These are phyloP conservation scores for Erodium chrysanthum DNA, from an alignment of 441 rosid species.

Conservation along the genomic window DNA sequence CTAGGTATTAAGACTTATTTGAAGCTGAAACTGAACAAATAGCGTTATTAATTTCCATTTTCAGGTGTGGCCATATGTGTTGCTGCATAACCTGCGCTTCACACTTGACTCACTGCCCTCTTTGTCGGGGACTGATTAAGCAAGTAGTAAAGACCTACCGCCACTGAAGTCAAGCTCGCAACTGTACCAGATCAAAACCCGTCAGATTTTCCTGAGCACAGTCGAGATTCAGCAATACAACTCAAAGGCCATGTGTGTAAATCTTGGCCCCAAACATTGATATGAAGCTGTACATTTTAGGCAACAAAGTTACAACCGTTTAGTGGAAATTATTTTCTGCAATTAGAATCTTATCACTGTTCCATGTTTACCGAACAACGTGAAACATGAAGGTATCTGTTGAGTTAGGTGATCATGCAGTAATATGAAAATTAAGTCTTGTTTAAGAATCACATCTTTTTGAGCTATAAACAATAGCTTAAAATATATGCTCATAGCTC, in stretches of 20 bases:
- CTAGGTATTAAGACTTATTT: not conserved
- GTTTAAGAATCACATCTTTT: not conserved
- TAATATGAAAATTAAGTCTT: not conserved
- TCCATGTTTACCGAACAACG: not conserved
- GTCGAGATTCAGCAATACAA: not conserved
- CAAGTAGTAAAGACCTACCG: slow-evolving; percentile 74
- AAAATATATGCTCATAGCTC: not conserved
- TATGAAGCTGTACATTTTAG: not conserved
- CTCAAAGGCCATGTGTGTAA: not conserved
- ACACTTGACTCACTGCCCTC: slow-evolving; percentile 67
- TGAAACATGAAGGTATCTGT: slow-evolving; percentile 1
- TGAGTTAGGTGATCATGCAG: not conserved
- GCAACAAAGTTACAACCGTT: not conserved
- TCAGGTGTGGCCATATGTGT: slow-evolving; percentile 98
- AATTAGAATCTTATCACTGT: not conserved
- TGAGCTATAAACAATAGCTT: not conserved
- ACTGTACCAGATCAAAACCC: slow-evolving; percentile 4
- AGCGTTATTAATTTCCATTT: slow-evolving; percentile 15
- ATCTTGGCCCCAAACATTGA: not conserved
- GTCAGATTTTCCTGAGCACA: slow-evolving; percentile 1
- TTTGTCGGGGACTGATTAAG: slow-evolving; percentile 76
- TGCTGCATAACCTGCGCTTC: slow-evolving; percentile 69
- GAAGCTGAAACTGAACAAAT: not conserved
- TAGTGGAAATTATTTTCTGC: not conserved
- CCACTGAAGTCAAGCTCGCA: slow-evolving; percentile 33